phyloP scores from a whole-genome alignment of 2,329 filamentous ascomycete genomes.

The Nemania diffusa region DNA sequence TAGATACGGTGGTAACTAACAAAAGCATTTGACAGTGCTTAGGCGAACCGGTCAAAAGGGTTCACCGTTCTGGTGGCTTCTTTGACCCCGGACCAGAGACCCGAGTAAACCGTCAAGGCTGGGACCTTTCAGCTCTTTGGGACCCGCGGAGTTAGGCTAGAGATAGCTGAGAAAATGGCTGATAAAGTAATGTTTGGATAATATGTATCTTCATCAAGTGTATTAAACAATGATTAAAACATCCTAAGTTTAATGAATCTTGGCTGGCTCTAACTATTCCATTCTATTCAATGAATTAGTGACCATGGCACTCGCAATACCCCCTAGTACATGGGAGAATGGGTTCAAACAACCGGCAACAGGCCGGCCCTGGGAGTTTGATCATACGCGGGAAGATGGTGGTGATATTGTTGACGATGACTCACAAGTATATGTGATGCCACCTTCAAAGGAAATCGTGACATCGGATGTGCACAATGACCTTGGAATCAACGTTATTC shows the following conservation, averaged over 20 bases:
- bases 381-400: slow-evolving; percentile 9
- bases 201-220: background rate
- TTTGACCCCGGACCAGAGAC: slow-evolving; percentile 12
- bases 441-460: slow-evolving; percentile 43
- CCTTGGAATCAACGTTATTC: slow-evolving; percentile 45
- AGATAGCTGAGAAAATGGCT: background rate
- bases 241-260: background rate
- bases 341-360: slow-evolving; percentile 37
- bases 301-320: slow-evolving; percentile 37
- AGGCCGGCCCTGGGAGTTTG: slow-evolving; percentile 26
- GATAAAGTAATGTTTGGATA: background rate
- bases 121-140: slow-evolving; percentile 12
- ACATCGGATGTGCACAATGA: slow-evolving; percentile 44
- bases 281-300: background rate
- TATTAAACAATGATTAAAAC: background rate
- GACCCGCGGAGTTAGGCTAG: slow-evolving; percentile 1
- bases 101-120: slow-evolving; percentile 12
- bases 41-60: background rate
- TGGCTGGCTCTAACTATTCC: background rate
- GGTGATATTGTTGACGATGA: slow-evolving; percentile 29
- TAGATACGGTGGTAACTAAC: background rate
- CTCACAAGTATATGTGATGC: slow-evolving; percentile 38
- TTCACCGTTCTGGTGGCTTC: background rate
- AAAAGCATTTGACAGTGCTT: background rate
- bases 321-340: slow-evolving; percentile 41